Conservation (phyloP, 2,329 filamentous ascomycete species). For the Sporothrix euskadiensis region DNA sequence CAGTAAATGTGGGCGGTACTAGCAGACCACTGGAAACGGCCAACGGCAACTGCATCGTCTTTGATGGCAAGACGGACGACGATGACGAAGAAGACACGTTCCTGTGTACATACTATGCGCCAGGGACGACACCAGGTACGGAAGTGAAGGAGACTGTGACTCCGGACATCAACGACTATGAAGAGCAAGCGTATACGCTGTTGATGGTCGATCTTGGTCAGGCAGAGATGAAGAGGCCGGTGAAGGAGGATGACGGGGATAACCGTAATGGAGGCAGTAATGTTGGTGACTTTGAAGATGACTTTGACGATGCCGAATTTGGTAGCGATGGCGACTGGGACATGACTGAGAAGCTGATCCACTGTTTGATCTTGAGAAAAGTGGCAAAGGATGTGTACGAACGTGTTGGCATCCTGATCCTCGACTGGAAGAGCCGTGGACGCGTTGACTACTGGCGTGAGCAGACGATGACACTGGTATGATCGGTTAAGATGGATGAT, state of each 20-base stretch:
- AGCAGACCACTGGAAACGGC: background rate
- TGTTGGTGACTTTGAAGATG: background rate
- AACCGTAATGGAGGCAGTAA: background rate
- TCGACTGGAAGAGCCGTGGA: constrained; percentile 3
- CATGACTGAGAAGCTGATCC: background rate
- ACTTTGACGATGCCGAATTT: background rate
- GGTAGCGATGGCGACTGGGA: constrained; percentile 8
- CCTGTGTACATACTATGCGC: constrained; percentile 8
- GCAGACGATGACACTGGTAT: constrained; percentile 2
- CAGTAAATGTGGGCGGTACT: background rate
- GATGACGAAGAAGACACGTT: background rate
- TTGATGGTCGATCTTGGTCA: constrained; percentile 8
- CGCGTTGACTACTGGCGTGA: background rate
- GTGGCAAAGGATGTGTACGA: background rate
- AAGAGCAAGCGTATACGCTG: background rate
- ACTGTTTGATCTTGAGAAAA: background rate
- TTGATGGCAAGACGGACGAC: background rate
- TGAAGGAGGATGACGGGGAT: background rate
- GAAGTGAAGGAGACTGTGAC: background rate
- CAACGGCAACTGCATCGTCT: constrained; percentile 5
- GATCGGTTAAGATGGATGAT: background rate
- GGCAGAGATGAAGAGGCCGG: background rate
- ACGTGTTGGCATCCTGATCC: background rate
- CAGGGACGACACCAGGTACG: background rate
- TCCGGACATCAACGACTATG: background rate